A percentile compares a stretch with the other conserved stretches of the same genome.
These are phyloP conservation scores for Penicillium robsamsonii DNA, from an alignment of 495 filamentous ascomycete genomes.

Conservation along the genomic window DNA sequence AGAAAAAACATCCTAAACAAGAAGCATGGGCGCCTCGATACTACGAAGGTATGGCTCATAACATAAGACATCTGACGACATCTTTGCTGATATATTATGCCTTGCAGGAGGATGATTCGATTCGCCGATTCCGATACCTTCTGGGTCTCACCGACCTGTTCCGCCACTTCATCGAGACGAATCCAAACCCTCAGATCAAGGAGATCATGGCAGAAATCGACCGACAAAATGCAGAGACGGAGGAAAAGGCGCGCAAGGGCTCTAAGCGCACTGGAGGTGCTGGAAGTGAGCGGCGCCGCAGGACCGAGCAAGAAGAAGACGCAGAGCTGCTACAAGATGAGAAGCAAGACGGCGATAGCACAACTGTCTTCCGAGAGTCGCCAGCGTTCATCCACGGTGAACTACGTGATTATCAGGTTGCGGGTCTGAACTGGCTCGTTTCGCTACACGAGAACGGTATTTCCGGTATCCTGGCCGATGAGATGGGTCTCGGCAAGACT, in stretches of 20 bases:
- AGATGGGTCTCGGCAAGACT: conserved; percentile 96
- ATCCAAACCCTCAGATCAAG: conserved; percentile 86
- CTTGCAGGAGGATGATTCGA: conserved; percentile 86
- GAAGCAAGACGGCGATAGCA: conserved; percentile 76
- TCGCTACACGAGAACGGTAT: conserved; percentile 98
- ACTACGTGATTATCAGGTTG: conserved; percentile 96
- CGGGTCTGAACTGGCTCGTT: conserved; percentile 96
- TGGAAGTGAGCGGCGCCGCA: conserved; percentile 71
- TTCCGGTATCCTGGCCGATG: conserved; percentile 94
- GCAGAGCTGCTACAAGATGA: conserved; percentile 92
- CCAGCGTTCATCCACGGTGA: conserved; percentile 79
- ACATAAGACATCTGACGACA: background rate
- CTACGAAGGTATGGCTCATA: conserved; percentile 70
- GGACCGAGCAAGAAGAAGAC: conserved; percentile 97
- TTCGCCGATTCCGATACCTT: conserved; percentile 92
- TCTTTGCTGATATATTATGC: conserved; percentile 4
- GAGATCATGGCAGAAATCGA: conserved; percentile 93
- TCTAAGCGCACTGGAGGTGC: conserved; percentile 79
- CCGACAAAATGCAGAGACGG: conserved; percentile 76
- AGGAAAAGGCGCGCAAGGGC: conserved; percentile 66
- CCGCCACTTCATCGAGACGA: conserved; percentile 98
- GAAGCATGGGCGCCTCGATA: conserved; percentile 86
- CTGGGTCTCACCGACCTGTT: conserved; percentile 96
- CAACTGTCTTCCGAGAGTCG: conserved; percentile 89
- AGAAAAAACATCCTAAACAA: conserved; percentile 89